Evolutionary conservation across 495 filamentous ascomycete genomes (phyloP).

Genomic region (Staphylotrichum longicolle): DNA sequence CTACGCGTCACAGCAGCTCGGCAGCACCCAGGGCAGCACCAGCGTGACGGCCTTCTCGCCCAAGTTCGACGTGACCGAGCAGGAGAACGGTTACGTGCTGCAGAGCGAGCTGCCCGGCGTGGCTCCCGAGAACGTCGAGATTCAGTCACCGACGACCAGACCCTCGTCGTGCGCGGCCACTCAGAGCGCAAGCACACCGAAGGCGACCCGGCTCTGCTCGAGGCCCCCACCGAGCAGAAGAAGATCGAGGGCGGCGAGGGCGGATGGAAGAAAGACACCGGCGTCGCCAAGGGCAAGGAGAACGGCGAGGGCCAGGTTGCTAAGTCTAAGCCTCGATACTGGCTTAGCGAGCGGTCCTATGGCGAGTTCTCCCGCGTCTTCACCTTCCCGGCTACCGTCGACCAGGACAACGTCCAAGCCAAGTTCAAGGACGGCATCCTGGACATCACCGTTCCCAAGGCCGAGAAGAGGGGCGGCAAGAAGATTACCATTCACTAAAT

Average conservation of each 20-base stretch:
- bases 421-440: conserved; percentile 60
- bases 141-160: conserved; percentile 80
- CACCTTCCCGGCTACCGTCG: conserved; percentile 68
- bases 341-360: conserved; percentile 75
- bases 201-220: conserved; percentile 36
- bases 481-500: conserved; percentile 25
- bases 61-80: conserved; percentile 78
- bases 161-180: conserved; percentile 68
- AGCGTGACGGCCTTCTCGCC: conserved; percentile 24
- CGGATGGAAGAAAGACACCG: not conserved
- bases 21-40: conserved; percentile 19
- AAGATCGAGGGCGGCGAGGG: conserved; percentile 27
- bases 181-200: conserved; percentile 56
- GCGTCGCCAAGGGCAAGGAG: not conserved
- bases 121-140: conserved; percentile 70
- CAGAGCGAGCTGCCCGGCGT: conserved; percentile 89
- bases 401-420: conserved; percentile 76
- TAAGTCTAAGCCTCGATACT: conserved; percentile 56
- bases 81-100: conserved; percentile 65
- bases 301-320: conserved; percentile 10
- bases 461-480: conserved; percentile 44
- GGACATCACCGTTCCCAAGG: conserved; percentile 74
- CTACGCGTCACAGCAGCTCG: conserved; percentile 40
- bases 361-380: conserved; percentile 84
- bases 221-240: conserved; percentile 14